phyloP scores from a whole-genome alignment of 2,329 filamentous ascomycete species.

The Periconia sp. region DNA sequence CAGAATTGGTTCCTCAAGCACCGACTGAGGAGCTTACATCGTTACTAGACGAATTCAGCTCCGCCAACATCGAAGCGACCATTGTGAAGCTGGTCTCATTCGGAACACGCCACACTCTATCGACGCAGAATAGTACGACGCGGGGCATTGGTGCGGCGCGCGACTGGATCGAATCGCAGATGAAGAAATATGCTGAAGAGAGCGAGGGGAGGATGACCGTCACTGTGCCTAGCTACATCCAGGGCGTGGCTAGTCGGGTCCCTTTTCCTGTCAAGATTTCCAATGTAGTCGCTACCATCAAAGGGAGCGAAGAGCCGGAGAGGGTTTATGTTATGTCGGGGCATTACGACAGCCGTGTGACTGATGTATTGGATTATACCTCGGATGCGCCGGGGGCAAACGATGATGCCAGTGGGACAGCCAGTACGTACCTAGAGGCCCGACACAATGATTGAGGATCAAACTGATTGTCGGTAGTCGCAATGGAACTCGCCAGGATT shows the following conservation, averaged over 20 bases:
- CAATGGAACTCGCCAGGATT: conserved; percentile 58
- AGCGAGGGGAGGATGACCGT: conserved; percentile 56
- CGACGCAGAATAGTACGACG: conserved; percentile 53
- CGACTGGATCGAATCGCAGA: conserved; percentile 58
- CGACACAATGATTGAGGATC: not conserved
- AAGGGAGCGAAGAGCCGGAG: conserved; percentile 51
- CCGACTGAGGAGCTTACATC: conserved; percentile 44
- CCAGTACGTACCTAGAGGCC: conserved; percentile 30
- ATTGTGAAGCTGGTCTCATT: conserved; percentile 59
- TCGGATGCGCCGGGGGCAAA: conserved; percentile 59
- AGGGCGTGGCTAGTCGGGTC: conserved; percentile 51
- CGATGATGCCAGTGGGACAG: conserved; percentile 60
- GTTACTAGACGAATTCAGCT: conserved; percentile 44
- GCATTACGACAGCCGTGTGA: conserved; percentile 58
- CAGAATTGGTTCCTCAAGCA: conserved; percentile 43
- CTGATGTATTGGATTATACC: conserved; percentile 54
- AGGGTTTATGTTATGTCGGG: conserved; percentile 53
- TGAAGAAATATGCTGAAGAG: conserved; percentile 50
- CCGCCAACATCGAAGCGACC: conserved; percentile 52
- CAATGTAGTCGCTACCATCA: conserved; percentile 53
- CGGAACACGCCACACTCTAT: conserved; percentile 60
- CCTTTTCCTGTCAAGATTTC: conserved; percentile 55
- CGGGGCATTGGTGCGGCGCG: conserved; percentile 59
- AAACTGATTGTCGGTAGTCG: conserved; percentile 36
- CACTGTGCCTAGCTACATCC: conserved; percentile 54